Percentiles rank a stretch among this genome's conserved stretches.
Conservation (phyloP, 768 basidiomycete genomes). For the Hypholoma fasciculare region DNA sequence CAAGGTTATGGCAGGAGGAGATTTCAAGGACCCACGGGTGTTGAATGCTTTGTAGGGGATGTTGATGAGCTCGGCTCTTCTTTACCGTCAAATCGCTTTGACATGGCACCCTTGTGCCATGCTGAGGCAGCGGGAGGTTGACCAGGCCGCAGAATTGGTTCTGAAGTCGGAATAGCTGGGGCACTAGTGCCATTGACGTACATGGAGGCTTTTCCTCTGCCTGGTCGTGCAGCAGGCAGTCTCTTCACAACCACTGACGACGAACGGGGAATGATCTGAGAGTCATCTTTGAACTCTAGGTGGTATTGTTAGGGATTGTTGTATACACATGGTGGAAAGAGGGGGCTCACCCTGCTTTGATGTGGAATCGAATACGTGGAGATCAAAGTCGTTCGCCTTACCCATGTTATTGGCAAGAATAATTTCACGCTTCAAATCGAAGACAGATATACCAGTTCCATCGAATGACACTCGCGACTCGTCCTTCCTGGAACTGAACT, state of each 20-base stretch:
- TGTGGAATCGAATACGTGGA: slow-evolving; percentile 80
- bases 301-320: background rate
- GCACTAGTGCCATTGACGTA: slow-evolving; percentile 57
- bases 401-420: slow-evolving; percentile 94
- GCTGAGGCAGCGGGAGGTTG: slow-evolving; percentile 32
- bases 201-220: slow-evolving; percentile 80
- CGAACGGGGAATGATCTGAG: slow-evolving; percentile 88
- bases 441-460: slow-evolving; percentile 97
- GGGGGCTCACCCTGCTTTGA: slow-evolving; percentile 80
- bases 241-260: slow-evolving; percentile 94
- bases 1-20: background rate
- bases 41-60: slow-evolving; percentile 30
- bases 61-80: slow-evolving; percentile 49
- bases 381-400: slow-evolving; percentile 97
- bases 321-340: background rate
- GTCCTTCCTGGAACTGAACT: slow-evolving; percentile 93
- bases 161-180: slow-evolving; percentile 45
- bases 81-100: slow-evolving; percentile 87
- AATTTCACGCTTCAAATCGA: slow-evolving; percentile 98
- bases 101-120: slow-evolving; percentile 79
- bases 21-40: slow-evolving; percentile 22
- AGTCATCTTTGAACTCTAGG: slow-evolving; percentile 85
- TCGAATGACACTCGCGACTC: slow-evolving; percentile 97
- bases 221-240: slow-evolving; percentile 77
- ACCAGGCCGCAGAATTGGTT: slow-evolving; percentile 39